Evolutionary conservation across 331 rosid genomes (phyloP), one percentile per base, ranked within the genome.

Genomic region (Acacia concinna): DNA sequence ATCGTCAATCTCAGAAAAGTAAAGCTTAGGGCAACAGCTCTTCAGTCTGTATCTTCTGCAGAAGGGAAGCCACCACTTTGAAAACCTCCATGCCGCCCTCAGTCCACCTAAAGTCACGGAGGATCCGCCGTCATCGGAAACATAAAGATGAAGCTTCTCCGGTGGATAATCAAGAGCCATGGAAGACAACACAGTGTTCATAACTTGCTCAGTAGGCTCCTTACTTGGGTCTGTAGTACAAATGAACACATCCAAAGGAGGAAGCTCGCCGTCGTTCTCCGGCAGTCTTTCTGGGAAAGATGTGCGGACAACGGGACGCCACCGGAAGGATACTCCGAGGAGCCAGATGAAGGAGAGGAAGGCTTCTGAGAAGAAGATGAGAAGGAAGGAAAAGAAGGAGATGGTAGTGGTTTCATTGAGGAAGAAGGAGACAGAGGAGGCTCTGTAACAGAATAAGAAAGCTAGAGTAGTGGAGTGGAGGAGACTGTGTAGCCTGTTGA

Each of bases 161-260:
- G 81, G 76, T 1, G 94, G 94, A 81, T 91, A 93, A 81, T 91
- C 93, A 51, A 93, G 81, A 13, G 94, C 87, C 97, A 93, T 85
- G 72, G 93, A 93, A 0, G 97, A 91, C 63, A 93, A 46, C 28
- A 93, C 86, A 57, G 87, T 91, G 79, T 90, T 93, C 95, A 91
- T 91, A 10, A 93, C 97, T 9, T 41, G 87, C 27, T 82, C 9
- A 32, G 91, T 75, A 0, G 97, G 97, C 75, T 93, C 97, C 67
- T 57, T 88, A 25, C 76, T 75, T 23, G 89, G 89, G 80, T 93
- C 94, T 6, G 88, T 83, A 1, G 94, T 93, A 82, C 90, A 91
- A 66, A 91, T 78, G 79, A 93, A 87, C 31, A 92, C 90, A 41
- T 92, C 92, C 30, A 92, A 60, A 0, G 78, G 71, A 0, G 92